A percentile compares a stretch with the other conserved stretches of the same genome.
Conservation (phyloP, 2,329 filamentous ascomycete genomes). For the Pseudogymnoascus sp. region DNA sequence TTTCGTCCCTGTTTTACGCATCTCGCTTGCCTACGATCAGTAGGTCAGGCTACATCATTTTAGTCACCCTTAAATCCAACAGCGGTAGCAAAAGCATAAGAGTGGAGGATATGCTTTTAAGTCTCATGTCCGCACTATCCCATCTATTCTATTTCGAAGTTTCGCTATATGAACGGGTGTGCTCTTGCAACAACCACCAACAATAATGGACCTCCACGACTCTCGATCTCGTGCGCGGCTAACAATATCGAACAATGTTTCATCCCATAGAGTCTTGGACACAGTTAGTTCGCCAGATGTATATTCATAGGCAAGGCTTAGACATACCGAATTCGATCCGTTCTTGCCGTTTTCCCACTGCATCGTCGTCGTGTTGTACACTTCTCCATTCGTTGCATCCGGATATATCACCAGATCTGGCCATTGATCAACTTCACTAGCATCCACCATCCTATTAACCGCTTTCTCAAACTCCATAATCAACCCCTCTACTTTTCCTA, state of each 20-base stretch:
- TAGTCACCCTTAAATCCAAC: background rate
- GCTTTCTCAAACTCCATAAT: slow-evolving; percentile 49
- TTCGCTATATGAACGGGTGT: slow-evolving; percentile 28
- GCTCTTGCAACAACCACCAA: slow-evolving; percentile 43
- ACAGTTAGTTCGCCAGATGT: slow-evolving; percentile 13
- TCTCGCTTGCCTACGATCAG: background rate
- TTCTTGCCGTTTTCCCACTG: slow-evolving; percentile 47
- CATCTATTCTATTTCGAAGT: slow-evolving; percentile 27
- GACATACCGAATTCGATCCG: slow-evolving; percentile 15
- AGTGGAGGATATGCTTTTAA: background rate
- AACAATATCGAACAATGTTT: slow-evolving; percentile 32
- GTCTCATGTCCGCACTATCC: background rate
- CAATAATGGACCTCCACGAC: slow-evolving; percentile 32
- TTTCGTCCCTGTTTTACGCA: background rate
- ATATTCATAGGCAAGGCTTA: background rate
- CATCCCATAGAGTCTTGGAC: slow-evolving; percentile 31
- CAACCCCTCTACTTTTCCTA: slow-evolving; percentile 52
- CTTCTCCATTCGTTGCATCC: slow-evolving; percentile 61
- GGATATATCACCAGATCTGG: slow-evolving; percentile 60
- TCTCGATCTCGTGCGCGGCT: slow-evolving; percentile 23
- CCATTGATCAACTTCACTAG: slow-evolving; percentile 34
- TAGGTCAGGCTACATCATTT: background rate
- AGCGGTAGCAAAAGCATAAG: background rate
- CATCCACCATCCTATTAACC: slow-evolving; percentile 34
- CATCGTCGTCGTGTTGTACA: slow-evolving; percentile 59